Conservation (phyloP, 257 asterid species). For the Solanum appendiculatum region DNA sequence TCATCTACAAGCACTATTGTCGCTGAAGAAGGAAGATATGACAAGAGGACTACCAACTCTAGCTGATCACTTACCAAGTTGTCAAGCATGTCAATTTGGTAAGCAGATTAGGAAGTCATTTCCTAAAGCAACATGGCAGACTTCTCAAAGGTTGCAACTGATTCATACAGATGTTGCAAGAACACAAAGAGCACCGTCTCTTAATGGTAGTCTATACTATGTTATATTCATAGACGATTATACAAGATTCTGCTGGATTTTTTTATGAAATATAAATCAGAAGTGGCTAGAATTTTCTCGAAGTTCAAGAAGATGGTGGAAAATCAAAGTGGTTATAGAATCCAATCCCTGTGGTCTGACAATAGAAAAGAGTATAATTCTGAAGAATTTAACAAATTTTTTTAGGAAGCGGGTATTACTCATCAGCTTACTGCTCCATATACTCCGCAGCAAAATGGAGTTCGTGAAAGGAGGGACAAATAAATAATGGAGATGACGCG, state of each 20-base stretch:
- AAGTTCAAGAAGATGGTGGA: background rate
- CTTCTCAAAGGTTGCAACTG: background rate
- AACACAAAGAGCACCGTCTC: background rate
- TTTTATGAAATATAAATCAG: background rate
- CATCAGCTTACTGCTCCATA: background rate
- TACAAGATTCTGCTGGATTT: background rate
- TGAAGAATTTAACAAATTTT: background rate
- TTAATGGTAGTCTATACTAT: background rate
- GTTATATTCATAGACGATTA: background rate
- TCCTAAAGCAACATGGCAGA: background rate
- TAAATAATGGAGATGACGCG: background rate
- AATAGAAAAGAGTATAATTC: background rate
- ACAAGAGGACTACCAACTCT: background rate
- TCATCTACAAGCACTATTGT: background rate
- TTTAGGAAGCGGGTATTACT: background rate
- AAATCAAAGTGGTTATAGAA: background rate
- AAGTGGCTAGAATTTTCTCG: background rate
- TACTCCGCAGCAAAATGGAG: background rate
- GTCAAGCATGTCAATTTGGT: background rate
- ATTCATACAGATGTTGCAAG: background rate
- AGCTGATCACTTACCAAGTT: background rate
- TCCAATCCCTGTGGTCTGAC: background rate
- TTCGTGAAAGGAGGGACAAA: background rate
- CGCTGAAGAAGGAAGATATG: background rate
- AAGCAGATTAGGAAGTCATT: background rate